Evolutionary conservation across 192 early-diverging fungal genomes (phyloP).

Genomic region (Powellomyces hirtus): DNA sequence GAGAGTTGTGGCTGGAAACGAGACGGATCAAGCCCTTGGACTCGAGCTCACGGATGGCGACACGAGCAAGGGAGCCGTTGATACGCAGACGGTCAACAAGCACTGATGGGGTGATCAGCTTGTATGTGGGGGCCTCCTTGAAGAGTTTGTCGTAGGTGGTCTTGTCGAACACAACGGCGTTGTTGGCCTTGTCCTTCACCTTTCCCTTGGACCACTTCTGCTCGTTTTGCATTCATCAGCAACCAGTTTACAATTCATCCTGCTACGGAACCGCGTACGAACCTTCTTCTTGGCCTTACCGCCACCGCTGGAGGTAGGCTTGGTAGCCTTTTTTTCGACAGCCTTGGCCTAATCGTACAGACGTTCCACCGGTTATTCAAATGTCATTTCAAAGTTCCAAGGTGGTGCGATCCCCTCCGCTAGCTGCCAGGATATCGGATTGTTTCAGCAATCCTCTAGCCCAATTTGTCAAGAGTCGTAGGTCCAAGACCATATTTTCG

Average conservation of each 20-base stretch:
- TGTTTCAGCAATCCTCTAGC: too few relatives aligned
- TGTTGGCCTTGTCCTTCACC: conserved; percentile 99
- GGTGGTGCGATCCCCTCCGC: neutral
- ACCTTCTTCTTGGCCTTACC: conserved; percentile 46
- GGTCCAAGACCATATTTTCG: neutral
- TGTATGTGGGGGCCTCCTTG: conserved; percentile 99
- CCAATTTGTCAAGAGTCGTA: neutral
- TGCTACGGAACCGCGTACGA: too few relatives aligned
- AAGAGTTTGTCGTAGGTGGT: conserved; percentile 96
- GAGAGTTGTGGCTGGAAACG: conserved; percentile 87
- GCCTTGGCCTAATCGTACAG: conserved; percentile 20
- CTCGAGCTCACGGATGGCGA: conserved; percentile 92
- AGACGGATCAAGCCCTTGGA: conserved; percentile 88
- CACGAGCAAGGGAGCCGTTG: conserved; percentile 95
- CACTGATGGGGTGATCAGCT: conserved; percentile 97
- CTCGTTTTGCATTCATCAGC: too few relatives aligned
- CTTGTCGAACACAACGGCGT: conserved; percentile 96
- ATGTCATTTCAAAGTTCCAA: too few relatives aligned
- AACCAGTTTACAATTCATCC: too few relatives aligned
- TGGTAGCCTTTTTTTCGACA: conserved; percentile 15
- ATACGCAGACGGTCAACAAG: conserved; percentile 97
- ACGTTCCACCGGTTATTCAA: too few relatives aligned
- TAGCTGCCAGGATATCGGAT: too few relatives aligned
- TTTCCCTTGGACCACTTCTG: conserved; percentile 99
- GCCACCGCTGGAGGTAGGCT: conserved; percentile 31